Base-by-base conservation (phyloP, 2,329 filamentous ascomycete species). In the Penicillium sp. region DNA sequence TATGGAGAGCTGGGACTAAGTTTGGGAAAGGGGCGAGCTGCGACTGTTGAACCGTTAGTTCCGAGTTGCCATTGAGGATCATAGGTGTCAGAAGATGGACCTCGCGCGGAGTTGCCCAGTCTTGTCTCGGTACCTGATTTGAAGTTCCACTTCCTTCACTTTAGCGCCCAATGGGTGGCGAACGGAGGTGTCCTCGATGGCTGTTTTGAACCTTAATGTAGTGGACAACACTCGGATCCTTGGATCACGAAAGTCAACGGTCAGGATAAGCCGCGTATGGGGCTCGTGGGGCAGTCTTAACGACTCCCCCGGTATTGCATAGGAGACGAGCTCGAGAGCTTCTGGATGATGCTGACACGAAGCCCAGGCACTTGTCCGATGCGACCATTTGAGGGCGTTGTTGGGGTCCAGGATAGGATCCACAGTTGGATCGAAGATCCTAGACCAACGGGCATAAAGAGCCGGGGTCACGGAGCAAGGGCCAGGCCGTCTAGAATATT, bases 361-460 rank as follows among this genome's bases (percentile, higher is more conserved):
- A 15, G 12, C 12, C 38, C 24, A 3, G 12, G 28, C 28, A 29
- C 10, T 12, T 29, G 28, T 29, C n/a, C 7, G 23, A 47, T 42
- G 33, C 24, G 39, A 23, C 41, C 13, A 33, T 38, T 41, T 23
- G 39, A 39, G 10, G 12, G 10, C 23, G 23, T 28, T 28, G 33
- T 25, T 28, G 20, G 15, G 28, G 28, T n/a, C 25, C 40, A 33
- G 40, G 33, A 48, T 39, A 43, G 28, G 41, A 44, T 41, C 44
- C 33, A 47, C 46, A 23, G 29, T 35, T 42, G 39, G 45, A 50
- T 54, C 38, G 23, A 42, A 53, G 51, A 58, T 58, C 57, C 58
- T 53, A 52, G 58, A 54, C 31, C 50, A 55, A 53, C 56, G 41
- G 50, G 42, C 58, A 58, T 58, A 49, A 54, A 31, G 44, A 42